These are phyloP conservation scores for Linum tenue DNA, from an alignment of 345 rosid genomes.

Conservation along the genomic window DNA sequence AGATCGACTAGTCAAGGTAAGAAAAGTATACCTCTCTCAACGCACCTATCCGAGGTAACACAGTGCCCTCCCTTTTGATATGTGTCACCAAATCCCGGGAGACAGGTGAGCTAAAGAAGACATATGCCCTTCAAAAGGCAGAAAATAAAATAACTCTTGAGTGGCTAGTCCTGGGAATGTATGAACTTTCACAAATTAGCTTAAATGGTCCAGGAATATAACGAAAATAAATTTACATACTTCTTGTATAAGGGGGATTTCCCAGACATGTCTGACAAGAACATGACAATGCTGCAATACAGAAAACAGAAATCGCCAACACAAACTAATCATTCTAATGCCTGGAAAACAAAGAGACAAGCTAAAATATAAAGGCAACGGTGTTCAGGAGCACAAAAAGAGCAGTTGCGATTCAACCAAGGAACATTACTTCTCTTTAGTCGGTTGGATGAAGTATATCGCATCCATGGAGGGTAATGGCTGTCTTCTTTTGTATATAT, in stretches of 20 bases:
- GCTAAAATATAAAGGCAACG: too few relatives aligned
- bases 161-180: slow-evolving; percentile 9
- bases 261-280: slow-evolving; percentile 98
- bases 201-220: neutral
- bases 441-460: slow-evolving; percentile 92
- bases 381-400: too few relatives aligned
- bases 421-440: slow-evolving; percentile 77
- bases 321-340: neutral
- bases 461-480: slow-evolving; percentile 97
- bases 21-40: slow-evolving; percentile 68
- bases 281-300: slow-evolving; percentile 65
- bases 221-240: slow-evolving; percentile 42
- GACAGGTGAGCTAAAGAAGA: slow-evolving; percentile 95
- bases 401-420: neutral
- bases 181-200: slow-evolving; percentile 5
- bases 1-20: neutral
- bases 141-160: slow-evolving; percentile 10
- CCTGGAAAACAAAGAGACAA: too few relatives aligned
- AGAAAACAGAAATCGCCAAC: slow-evolving; percentile 3
- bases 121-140: slow-evolving; percentile 69
- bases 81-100: slow-evolving; percentile 71
- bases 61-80: slow-evolving; percentile 62
- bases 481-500: slow-evolving; percentile 82
- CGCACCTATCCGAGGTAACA: slow-evolving; percentile 86
- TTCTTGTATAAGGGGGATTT: slow-evolving; percentile 80